Base-by-base conservation (phyloP, 2,329 filamentous ascomycete species). In the Colletotrichum tropicicola region DNA sequence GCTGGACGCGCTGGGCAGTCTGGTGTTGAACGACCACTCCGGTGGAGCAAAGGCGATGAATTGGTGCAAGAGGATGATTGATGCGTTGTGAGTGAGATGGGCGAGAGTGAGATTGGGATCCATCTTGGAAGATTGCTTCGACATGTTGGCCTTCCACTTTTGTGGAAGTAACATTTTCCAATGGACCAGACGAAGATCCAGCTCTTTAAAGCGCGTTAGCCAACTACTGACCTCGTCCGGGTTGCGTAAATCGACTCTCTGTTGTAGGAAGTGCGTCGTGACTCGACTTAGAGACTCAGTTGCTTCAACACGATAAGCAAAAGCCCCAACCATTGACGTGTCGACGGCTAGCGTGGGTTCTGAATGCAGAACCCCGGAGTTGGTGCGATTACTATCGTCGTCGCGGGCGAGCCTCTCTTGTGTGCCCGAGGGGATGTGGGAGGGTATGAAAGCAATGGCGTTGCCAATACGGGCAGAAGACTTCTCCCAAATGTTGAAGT, bases 41-140 rank as follows among this genome's bases (percentile, higher is more conserved):
- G 72, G 5, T 28, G 54, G 62, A 0, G 80, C 80, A 41, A 80
- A 83, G 0, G 81, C 82, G 39, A 84, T 82, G 6, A 73, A 72
- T 47, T 84, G 82, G 59, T 84, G 82, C 0, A 84, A 69, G 1
- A 84, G 71, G 23, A 84, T 82, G 71, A 82, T 82, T 0, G 81
- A 81, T 0, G 80, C 78, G 55, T 84, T 83, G 48, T 84, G 82
- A 0, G 80, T 84, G 9, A 81, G 73, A 35, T 84, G 81, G 0
- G 82, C 82, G 0, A 83, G 68, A 0, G 82, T 83, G 23, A 84
- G 71, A 52, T 84, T 84, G 0, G 82, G 82, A 58, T 84, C 82
- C 74, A 82, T 82, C 12, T 66, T 48, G 15, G 37, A 66, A n/a
- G n/a, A n/a, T n/a, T n/a, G n/a, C n/a, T n/a, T n/a, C 0, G 70